Evolutionary conservation across 495 filamentous ascomycete genomes (phyloP).

Genomic region (Saxophila tyrrhenica): DNA sequence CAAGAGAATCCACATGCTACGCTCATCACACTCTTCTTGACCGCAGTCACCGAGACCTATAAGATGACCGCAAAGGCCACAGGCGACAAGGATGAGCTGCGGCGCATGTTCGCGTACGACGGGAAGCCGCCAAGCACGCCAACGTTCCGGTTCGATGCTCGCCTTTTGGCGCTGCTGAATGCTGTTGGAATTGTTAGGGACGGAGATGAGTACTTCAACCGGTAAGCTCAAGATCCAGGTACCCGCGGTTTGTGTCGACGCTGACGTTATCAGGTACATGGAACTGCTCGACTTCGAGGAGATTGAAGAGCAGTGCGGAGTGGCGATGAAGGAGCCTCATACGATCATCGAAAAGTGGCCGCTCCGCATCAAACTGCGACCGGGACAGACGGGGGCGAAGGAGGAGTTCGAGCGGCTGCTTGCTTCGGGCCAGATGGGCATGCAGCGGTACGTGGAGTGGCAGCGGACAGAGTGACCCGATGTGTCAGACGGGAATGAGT

Average conservation of each 20-base stretch:
- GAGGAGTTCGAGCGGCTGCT: slow-evolving; percentile 26
- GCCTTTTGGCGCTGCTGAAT: neutral
- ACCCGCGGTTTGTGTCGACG: neutral
- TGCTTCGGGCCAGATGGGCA: slow-evolving; percentile 6
- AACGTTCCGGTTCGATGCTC: neutral
- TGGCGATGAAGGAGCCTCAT: slow-evolving; percentile 26
- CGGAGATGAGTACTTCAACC: neutral
- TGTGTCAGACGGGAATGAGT: too few species aligned
- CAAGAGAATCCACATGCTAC: slow-evolving; percentile 24
- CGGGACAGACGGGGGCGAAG: slow-evolving; percentile 25
- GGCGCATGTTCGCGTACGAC: neutral
- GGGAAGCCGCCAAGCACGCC: neutral
- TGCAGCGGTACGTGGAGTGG: slow-evolving; percentile 35
- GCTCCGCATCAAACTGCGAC: slow-evolving; percentile 24
- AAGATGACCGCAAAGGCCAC: too few species aligned
- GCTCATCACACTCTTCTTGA: slow-evolving; percentile 25
- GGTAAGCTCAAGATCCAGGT: neutral
- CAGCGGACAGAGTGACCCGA: slow-evolving; percentile 5
- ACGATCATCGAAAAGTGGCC: slow-evolving; percentile 36
- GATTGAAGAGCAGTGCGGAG: slow-evolving; percentile 12
- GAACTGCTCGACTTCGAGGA: neutral
- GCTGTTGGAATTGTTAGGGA: neutral
- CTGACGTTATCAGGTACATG: neutral
- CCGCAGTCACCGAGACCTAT: slow-evolving; percentile 10
- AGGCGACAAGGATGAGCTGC: neutral